These are phyloP conservation scores for Coniochaeta sp. DNA, from an alignment of 2,329 filamentous ascomycete species.

Conservation along the genomic window DNA sequence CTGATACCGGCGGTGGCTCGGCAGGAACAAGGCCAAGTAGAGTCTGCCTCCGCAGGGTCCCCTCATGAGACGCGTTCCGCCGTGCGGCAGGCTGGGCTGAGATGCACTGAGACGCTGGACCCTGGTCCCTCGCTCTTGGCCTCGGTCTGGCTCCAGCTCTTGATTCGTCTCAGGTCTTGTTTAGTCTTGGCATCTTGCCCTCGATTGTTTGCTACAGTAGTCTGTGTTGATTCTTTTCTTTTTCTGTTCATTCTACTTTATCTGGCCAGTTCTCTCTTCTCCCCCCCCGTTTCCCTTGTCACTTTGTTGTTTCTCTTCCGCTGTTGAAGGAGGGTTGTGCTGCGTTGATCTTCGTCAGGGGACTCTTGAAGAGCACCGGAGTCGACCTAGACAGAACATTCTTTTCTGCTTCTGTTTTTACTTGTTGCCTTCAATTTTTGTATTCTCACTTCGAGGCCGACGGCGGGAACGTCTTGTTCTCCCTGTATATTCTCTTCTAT, in stretches of 20 bases:
- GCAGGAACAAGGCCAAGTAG: neutral
- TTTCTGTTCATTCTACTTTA: neutral
- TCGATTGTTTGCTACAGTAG: neutral
- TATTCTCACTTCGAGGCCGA: neutral
- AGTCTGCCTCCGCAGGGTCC: neutral
- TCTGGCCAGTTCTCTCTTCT: neutral
- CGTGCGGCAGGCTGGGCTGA: neutral
- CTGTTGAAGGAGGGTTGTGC: neutral
- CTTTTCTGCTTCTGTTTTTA: conserved; percentile 4
- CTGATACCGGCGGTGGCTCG: neutral
- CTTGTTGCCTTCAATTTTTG: neutral
- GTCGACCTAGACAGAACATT: neutral
- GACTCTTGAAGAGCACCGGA: conserved; percentile 1
- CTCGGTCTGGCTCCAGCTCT: neutral
- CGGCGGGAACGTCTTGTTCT: neutral
- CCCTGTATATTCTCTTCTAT: conserved; percentile 2
- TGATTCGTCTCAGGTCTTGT: neutral
- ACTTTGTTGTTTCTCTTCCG: neutral
- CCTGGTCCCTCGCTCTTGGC: neutral
- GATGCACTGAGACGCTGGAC: neutral
- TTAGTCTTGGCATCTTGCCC: neutral
- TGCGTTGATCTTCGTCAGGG: neutral
- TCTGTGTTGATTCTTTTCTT: neutral
- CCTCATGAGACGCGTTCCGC: neutral
- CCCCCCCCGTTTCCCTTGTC: neutral